phyloP scores from a whole-genome alignment of 2,329 filamentous ascomycete genomes.

The Botryosphaeria dothidea region DNA sequence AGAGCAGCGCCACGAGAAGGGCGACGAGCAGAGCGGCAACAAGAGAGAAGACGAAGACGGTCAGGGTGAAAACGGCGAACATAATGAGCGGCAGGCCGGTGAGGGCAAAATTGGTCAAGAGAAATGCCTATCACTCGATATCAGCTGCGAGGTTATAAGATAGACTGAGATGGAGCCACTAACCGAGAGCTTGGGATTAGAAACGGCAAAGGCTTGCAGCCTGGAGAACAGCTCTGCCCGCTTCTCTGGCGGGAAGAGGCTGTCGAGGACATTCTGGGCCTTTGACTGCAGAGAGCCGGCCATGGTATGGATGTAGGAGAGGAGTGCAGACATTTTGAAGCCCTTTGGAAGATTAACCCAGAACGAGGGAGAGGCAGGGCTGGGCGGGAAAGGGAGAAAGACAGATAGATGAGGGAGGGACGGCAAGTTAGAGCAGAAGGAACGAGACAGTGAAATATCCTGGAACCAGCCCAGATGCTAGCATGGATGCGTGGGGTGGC shows the following conservation, averaged over 20 bases:
- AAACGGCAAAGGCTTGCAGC: slow-evolving; percentile 57
- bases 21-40: slow-evolving; percentile 59
- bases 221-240: slow-evolving; percentile 59
- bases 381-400: not conserved
- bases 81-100: slow-evolving; percentile 67
- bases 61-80: slow-evolving; percentile 67
- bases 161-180: slow-evolving; percentile 28
- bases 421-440: not conserved
- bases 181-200: slow-evolving; percentile 71
- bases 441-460: not conserved
- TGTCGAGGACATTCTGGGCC: slow-evolving; percentile 46
- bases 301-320: slow-evolving; percentile 27
- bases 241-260: slow-evolving; percentile 60
- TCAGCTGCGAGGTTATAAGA: slow-evolving; percentile 14
- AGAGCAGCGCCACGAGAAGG: slow-evolving; percentile 54
- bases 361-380: not conserved
- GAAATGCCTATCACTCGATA: slow-evolving; percentile 58
- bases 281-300: slow-evolving; percentile 23
- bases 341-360: not conserved
- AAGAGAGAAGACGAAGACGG: slow-evolving; percentile 63
- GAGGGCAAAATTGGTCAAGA: slow-evolving; percentile 64
- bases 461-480: not conserved
- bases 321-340: slow-evolving; percentile 30
- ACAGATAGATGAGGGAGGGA: not conserved
- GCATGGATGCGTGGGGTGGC: not conserved